phyloP scores from a whole-genome alignment of 2,329 filamentous ascomycete genomes.

The Hypoxylon sp. region DNA sequence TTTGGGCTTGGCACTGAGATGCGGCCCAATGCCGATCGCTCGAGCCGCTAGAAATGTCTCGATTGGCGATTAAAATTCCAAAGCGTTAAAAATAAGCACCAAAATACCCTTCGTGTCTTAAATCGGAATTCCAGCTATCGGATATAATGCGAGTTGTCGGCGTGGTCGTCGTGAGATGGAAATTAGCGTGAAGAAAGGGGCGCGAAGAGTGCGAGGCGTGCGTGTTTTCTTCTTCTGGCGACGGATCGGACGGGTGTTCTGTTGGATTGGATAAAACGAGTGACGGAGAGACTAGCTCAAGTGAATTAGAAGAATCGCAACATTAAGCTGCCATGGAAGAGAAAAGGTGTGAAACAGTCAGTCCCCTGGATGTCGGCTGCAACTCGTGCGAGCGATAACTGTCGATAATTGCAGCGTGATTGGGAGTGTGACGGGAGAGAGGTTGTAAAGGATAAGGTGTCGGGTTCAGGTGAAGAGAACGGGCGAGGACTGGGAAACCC shows the following conservation, averaged over 20 bases:
- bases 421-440: constrained; percentile 17
- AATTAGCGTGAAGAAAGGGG: constrained; percentile 27
- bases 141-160: neutral
- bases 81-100: constrained; percentile 1
- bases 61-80: constrained; percentile 29
- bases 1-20: constrained; percentile 34
- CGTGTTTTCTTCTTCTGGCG: too few species aligned
- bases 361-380: constrained; percentile 33
- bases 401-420: constrained; percentile 7
- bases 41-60: constrained; percentile 27
- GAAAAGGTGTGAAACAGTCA: constrained; percentile 36
- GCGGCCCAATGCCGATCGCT: constrained; percentile 37
- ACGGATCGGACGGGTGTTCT: constrained; percentile 27
- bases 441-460: neutral
- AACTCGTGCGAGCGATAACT: constrained; percentile 31
- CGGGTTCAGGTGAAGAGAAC: constrained; percentile 9
- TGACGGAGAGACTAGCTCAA: constrained; percentile 59
- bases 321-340: constrained; percentile 41
- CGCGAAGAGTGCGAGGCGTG: constrained; percentile 21
- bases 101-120: constrained; percentile 4
- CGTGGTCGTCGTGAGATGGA: constrained; percentile 20
- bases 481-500: constrained; percentile 27
- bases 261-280: constrained; percentile 48
- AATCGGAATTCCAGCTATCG: constrained; percentile 7
- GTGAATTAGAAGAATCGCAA: constrained; percentile 41